These are phyloP conservation scores for Podila epigama DNA, from an alignment of 192 early-diverging fungal genomes.

Conservation along the genomic window DNA sequence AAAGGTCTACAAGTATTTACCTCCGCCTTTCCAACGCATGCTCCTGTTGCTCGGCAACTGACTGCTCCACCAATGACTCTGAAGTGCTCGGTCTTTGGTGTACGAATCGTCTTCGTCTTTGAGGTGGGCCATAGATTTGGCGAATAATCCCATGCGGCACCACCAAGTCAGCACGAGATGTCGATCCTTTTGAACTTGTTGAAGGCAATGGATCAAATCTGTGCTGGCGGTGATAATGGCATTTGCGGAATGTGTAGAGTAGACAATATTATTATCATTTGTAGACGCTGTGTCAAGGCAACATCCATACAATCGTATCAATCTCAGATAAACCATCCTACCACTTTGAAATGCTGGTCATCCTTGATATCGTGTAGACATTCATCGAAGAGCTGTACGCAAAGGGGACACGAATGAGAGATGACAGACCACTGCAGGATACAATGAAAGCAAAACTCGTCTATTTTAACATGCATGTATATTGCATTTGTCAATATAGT, in stretches of 20 bases:
- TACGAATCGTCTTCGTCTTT: slow-evolving; percentile 7
- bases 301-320: too few species aligned
- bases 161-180: neutral
- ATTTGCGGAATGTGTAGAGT: neutral
- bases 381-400: slow-evolving; percentile 6
- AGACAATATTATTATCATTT: neutral
- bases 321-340: neutral
- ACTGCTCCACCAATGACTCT: slow-evolving; percentile 3
- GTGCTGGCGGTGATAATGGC: neutral
- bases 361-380: slow-evolving; percentile 22
- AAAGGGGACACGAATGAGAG: slow-evolving; percentile 28
- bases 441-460: slow-evolving; percentile 32
- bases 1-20: neutral
- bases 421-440: slow-evolving; percentile 33
- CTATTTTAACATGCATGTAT: neutral
- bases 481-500: neutral
- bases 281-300: too few species aligned
- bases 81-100: neutral
- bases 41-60: slow-evolving; percentile 8
- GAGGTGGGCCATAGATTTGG: slow-evolving; percentile 19
- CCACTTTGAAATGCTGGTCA: slow-evolving; percentile 8
- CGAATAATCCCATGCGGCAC: slow-evolving; percentile 25
- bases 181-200: neutral
- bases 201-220: slow-evolving; percentile 22
- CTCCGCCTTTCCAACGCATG: slow-evolving; percentile 19